Evolutionary conservation across 2,329 filamentous ascomycete species (phyloP), one percentile per base, ranked within the genome.

Genomic region (Reticulascus tulasneorum): DNA sequence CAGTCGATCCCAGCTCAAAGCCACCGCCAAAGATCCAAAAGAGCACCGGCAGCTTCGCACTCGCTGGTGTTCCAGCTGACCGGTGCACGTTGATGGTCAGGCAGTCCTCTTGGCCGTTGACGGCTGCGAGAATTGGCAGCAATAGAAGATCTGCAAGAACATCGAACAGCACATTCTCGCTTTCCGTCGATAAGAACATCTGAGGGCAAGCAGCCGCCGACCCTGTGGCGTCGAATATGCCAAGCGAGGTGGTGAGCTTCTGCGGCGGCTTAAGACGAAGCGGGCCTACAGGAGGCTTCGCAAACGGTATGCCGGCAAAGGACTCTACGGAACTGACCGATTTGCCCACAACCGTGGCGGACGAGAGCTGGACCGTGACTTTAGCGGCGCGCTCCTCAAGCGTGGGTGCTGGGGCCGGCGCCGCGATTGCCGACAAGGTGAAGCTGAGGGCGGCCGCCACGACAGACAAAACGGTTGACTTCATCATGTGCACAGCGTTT

Each of bases 251-350:
- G 7, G 69, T 76, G 12, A 86, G 61, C 7, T 72, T 66, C 51
- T 79, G 71, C 1, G 86, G 86, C 7, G 83, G 81, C 52, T 75
- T 81, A 22, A 93, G 71, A 12, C 86, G 79, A 17, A 87, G 64
- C 4, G 67, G 55, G 0, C 82, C 84, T 0, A 75, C 69, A 0
- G 86, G 86, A 2, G 84, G 73, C 43, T 86, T 67, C 3, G 85
- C 84, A 51, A 80, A 93, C 4, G 85, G 86, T 37, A 93, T 86
- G 16, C 81, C 84, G 37, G 74, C 78, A 63, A 86, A 90, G 18
- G 68, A 75, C 38, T 91, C 85, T 15, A 87, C 69, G 18, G 60
- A 58, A 4, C 55, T 49, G 3, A 57, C 40, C n/a, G 52, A 40
- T 47, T 59, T 37, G 23, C 78, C 79, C 26, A 73, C 54, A 22